Conservation (phyloP, 805 yeast species). For the Babjeviella inositovora region DNA sequence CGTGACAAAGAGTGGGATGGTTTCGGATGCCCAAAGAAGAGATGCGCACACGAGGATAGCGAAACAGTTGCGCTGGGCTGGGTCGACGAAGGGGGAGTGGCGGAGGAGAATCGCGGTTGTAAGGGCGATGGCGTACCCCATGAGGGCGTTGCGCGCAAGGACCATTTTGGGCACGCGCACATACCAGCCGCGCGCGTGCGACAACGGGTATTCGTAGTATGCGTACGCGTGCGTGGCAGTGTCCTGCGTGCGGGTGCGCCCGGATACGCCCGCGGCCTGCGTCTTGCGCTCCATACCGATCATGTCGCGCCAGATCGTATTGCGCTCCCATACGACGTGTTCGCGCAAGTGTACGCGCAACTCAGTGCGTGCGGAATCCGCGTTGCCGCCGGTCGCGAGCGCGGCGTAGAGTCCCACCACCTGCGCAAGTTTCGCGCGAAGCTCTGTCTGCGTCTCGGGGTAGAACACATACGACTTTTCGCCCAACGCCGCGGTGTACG, state of each 20-base stretch:
- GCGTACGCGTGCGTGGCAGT: no score
- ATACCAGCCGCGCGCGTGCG: no score
- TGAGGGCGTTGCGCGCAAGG: conserved; percentile 18
- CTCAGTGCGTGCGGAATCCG: conserved; percentile 23
- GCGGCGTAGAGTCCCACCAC: conserved; percentile 39
- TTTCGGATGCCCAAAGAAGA: conserved; percentile 88
- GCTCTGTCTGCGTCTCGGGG: conserved; percentile 21
- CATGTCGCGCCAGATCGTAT: conserved; percentile 96
- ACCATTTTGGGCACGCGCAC: conserved; percentile 20
- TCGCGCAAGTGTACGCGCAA: conserved; percentile 53
- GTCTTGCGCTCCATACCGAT: conserved; percentile 78
- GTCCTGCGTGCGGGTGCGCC: conserved; percentile 1
- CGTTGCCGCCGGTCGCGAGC: conserved; percentile 21
- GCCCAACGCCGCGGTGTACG: conserved; percentile 28
- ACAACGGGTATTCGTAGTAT: no score
- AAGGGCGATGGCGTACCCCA: conserved; percentile 25
- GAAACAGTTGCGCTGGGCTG: conserved; percentile 62
- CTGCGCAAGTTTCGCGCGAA: conserved; percentile 38
- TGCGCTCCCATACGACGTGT: conserved; percentile 93
- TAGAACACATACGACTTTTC: conserved; percentile 40
- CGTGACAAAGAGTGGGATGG: conserved; percentile 84
- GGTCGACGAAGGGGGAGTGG: conserved; percentile 42
- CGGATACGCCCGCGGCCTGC: conserved; percentile 41
- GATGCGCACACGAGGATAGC: conserved; percentile 76
- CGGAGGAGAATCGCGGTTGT: conserved; percentile 32